phyloP scores from a whole-genome alignment of 495 filamentous ascomycete genomes.

The Hypoxylon crocopeplum region DNA sequence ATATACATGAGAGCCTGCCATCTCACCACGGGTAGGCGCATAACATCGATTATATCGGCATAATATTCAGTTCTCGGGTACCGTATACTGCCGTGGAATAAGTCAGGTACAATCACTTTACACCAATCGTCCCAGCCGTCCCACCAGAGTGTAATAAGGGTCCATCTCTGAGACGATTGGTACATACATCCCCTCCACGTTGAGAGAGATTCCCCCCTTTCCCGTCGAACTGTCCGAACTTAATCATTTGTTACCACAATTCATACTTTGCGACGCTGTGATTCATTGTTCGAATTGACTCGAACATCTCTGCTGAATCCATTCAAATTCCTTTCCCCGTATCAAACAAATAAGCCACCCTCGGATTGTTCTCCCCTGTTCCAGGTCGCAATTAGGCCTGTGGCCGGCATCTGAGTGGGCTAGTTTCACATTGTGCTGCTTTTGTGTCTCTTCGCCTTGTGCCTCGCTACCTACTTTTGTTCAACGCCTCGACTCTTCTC shows the following conservation, averaged over 20 bases:
- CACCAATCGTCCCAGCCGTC: background rate
- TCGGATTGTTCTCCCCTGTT: constrained; percentile 5
- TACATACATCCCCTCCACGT: background rate
- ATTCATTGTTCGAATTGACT: constrained; percentile 1
- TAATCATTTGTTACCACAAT: no score
- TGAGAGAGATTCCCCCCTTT: background rate
- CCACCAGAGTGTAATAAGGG: constrained; percentile 12
- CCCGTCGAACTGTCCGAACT: background rate
- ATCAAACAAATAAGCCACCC: background rate
- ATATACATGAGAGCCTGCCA: no score
- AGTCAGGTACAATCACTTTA: background rate
- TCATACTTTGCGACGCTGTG: no score
- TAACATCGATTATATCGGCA: no score
- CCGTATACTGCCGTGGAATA: background rate
- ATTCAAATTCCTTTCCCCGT: background rate
- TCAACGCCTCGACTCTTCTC: constrained; percentile 5
- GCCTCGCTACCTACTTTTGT: constrained; percentile 16
- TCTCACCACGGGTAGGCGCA: no score
- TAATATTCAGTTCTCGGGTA: no score
- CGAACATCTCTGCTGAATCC: background rate
- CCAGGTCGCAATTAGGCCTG: constrained; percentile 8
- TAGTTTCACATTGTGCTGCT: constrained; percentile 24
- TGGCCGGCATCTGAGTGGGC: constrained; percentile 12
- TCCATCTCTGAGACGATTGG: constrained; percentile 11
- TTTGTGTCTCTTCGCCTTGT: constrained; percentile 25